Base-by-base conservation (phyloP, 2,329 filamentous ascomycete species). In the Neonectria sp. region DNA sequence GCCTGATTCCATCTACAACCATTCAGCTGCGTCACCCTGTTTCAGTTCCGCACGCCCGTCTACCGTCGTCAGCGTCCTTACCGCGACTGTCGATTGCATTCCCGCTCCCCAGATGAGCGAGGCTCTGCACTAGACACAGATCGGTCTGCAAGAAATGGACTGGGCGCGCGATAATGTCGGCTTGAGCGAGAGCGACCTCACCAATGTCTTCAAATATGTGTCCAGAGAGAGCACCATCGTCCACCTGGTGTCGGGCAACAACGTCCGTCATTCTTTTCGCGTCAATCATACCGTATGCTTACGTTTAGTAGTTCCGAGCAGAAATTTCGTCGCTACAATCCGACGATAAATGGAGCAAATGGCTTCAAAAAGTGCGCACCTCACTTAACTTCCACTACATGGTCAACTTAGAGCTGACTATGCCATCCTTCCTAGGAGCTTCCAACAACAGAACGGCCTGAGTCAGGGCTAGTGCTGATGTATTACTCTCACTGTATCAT, bases 211-310 rank as follows among this genome's bases (percentile, higher is more conserved):
- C 24, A 59, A 51, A 24, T 65, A 65, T 52, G 55, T 6, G 9
- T 55, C 62, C 2, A 9, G 55, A n/a, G 48, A 65, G 21, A 65
- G 55, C 24, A 65, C 62, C 13, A 17, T 65, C 11, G 29, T 65
- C n/a, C 48, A 21, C 3, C 21, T 65, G 12, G 12, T 65, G 25
- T 37, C 25, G 3, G n/a, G n/a, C 33, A 46, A 46, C 5, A n/a
- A 49, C 25, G 62, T 60, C 17, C 7, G 27, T 27, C 56, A 35
- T 35, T 15, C 15, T 6, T 17, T 6, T 17, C 7, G 12, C 6
- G 3, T 8, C 27, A n/a, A 15, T 2, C 17, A 29, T 11, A 15
- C 5, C 21, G 21, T 12, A 29, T 17, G 46, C 46, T 29, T 4
- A 49, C 25, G 6, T 31, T 11, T 33, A 29, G 3, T 8, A 59